Percentiles rank a stretch among this genome's conserved stretches.
These are phyloP conservation scores for Chondrostereum purpureum DNA, from an alignment of 1,284 basidiomycete species.

Conservation along the genomic window DNA sequence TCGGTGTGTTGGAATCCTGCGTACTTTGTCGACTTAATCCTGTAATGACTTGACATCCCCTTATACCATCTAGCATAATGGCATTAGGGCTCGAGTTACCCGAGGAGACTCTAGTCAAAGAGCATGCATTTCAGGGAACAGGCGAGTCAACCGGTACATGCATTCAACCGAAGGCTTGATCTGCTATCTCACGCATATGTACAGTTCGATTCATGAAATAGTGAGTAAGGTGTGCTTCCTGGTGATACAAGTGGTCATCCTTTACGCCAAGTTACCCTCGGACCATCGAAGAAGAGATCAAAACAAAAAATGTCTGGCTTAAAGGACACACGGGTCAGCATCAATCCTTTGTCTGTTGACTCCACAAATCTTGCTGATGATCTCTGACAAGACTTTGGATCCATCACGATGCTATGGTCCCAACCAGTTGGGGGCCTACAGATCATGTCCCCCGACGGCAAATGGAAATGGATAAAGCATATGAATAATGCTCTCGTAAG, in stretches of 20 bases:
- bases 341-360: constrained; percentile 14
- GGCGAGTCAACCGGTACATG: constrained; percentile 26
- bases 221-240: constrained; percentile 28
- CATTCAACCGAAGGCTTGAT: neutral
- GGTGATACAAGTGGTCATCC: neutral
- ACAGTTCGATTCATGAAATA: constrained; percentile 44
- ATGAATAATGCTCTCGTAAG: constrained; percentile 31
- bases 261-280: constrained; percentile 29
- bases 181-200: constrained; percentile 15
- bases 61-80: constrained; percentile 32
- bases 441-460: constrained; percentile 42
- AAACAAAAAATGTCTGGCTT: constrained; percentile 38
- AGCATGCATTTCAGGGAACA: constrained; percentile 38
- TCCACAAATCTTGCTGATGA: neutral
- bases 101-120: constrained; percentile 44
- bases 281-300: constrained; percentile 37
- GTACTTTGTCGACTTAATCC: constrained; percentile 5
- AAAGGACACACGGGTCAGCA: constrained; percentile 39
- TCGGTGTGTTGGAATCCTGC: constrained; percentile 24
- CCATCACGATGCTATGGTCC: constrained; percentile 48
- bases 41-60: neutral
- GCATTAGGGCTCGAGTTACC: constrained; percentile 53
- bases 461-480: constrained; percentile 56
- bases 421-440: constrained; percentile 57
- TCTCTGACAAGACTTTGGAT: constrained; percentile 56